Base-by-base conservation (phyloP, 306 rosid genomes). In the Begonia masoniana region DNA sequence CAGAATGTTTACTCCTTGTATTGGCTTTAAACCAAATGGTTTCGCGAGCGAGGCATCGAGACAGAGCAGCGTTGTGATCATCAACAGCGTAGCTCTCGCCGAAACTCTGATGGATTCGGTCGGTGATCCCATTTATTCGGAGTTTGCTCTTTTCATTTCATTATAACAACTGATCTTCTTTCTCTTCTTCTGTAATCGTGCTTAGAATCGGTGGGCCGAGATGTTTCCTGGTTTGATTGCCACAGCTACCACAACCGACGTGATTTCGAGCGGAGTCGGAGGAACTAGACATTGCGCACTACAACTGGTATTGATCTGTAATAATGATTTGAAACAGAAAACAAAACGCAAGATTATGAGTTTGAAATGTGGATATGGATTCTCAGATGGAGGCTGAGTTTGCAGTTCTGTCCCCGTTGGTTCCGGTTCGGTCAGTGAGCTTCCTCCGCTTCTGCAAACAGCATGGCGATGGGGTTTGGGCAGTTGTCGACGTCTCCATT, bases 211-310 rank as follows among this genome's bases (percentile, higher is more conserved):
- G 62, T 91, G 97, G 97, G 81, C 78, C 77, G 97, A 85, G 54
- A 83, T 91, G 97, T 91, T 91, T 68, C 88, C 97, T 4, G 76
- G 87, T 50, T 76, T 85, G 74, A 69, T 91, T 62, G 77, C 96
- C 0, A 83, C 81, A 73, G 94, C 97, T 1, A 83, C 94, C 39
- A 78, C 82, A 0, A 88, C 83, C 12, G 96, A 91, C 68, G 68
- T 78, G 15, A 76, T 91, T 24, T 71, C 72, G 84, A 61, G 59
- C 15, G 97, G 96, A 23, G 97, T 85, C 60, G 94, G 84, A 6
- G 64, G 81, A 35, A 69, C 64, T 56, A 71, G 67, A 47, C 51
- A 83, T 62, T 95, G 96, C 46, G 84, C 81, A 9, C 85, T 81
- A 50, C 96, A 85, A 54, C 64, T 91, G 84, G 97, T 91, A 46